phyloP scores from a whole-genome alignment of 2,329 filamentous ascomycete genomes.

The Gliomastix tumulicola region DNA sequence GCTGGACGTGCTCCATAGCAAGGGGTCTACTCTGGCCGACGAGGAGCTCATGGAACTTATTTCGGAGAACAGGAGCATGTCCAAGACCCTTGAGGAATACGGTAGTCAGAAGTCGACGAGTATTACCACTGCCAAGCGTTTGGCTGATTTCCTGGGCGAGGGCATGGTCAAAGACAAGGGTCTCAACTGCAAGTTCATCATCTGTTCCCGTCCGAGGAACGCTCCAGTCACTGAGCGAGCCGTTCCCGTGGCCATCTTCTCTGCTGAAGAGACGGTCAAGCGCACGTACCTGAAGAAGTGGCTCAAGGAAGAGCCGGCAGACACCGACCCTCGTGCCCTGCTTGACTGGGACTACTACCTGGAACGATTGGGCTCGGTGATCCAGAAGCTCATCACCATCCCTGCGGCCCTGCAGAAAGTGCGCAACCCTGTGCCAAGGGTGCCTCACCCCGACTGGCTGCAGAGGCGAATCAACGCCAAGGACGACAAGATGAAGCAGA shows the following conservation, averaged over 20 bases:
- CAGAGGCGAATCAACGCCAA: conserved; percentile 89
- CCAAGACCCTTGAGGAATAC: conserved; percentile 94
- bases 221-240: conserved; percentile 93
- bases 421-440: conserved; percentile 86
- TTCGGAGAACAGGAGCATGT: conserved; percentile 98
- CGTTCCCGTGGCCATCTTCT: conserved; percentile 94
- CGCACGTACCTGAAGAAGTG: conserved; percentile 88
- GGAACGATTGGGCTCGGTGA: conserved; percentile 91
- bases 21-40: conserved; percentile 83
- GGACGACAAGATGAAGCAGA: conserved; percentile 96
- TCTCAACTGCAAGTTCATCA: conserved; percentile 99
- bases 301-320: conserved; percentile 84
- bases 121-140: conserved; percentile 92
- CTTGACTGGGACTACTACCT: conserved; percentile 98
- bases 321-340: conserved; percentile 83
- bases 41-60: conserved; percentile 99
- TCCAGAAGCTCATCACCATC: conserved; percentile 98
- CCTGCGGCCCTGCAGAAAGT: conserved; percentile 94
- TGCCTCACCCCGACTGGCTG: conserved; percentile 94
- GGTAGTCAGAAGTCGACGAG: conserved; percentile 93
- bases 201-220: conserved; percentile 77
- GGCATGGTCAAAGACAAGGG: conserved; percentile 99
- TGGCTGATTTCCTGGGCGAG: conserved; percentile 94
- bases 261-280: conserved; percentile 82
- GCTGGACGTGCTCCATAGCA: conserved; percentile 89